Base-by-base conservation (phyloP, 306 rosid genomes). In the Acacia acuminata region DNA sequence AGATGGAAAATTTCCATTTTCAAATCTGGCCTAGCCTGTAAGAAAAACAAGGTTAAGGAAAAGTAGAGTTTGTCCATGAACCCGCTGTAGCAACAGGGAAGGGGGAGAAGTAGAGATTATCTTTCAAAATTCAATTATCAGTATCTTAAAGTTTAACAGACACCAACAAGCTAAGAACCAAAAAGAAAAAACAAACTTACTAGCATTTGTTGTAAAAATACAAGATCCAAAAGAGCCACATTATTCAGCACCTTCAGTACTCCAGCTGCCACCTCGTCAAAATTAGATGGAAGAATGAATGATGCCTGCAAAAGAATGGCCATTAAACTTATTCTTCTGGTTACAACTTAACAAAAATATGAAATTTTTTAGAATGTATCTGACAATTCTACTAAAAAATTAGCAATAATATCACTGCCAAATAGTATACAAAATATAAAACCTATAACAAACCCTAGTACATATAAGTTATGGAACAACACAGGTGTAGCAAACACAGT, bases 261-360 rank as follows among this genome's bases (percentile, higher is more conserved):
- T 87, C 98, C 97, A 74, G 96, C 83, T 50, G 99, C 98, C 81
- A 91, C 98, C 90, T 96, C 99, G 85, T 96, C 99, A 91, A 96
- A 96, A 92, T 96, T 96, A 71, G 96, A 93, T 42, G 99, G 99
- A 85, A 96, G 99, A 86, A 86, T 81, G 87, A 87, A 94, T 4
- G 94, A 83, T 65, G 88, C 92, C 99, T 96, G 86, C 68, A 86
- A 75, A 79, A 82, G 77, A 83, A 84, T 53, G 79, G 64, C 34
- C 69, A 69, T 51, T 87, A 82, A 77, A 73, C 71, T 74, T 51
- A 10, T 53, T 22, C 47, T 36, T 24, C 15, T 53, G 63, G 75
- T 68, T 51, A 81, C 72, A 81, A 77, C 73, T 71, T 63, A 11
- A 71, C 73, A 73, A 87, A 81, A 77, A 27, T 24, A 80, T 47